Percentiles rank a stretch among this genome's conserved stretches.
phyloP scores from a whole-genome alignment of 208 protist genomes.

The Trichomonas tenax region DNA sequence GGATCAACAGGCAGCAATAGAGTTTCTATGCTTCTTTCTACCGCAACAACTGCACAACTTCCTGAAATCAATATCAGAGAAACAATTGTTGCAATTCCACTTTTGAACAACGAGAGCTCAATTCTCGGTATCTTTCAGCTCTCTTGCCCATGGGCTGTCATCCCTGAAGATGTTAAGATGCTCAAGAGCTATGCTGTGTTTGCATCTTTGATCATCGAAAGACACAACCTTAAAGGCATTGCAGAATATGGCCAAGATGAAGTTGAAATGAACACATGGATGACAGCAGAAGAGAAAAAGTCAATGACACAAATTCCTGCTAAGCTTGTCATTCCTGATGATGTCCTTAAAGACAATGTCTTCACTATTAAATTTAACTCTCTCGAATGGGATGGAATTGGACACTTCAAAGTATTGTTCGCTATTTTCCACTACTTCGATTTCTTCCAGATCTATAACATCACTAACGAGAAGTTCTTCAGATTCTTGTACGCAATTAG shows the following conservation, averaged over 20 bases:
- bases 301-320: neutral
- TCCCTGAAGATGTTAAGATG: neutral
- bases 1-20: neutral
- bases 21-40: neutral
- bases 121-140: neutral
- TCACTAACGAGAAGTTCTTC: neutral
- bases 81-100: neutral
- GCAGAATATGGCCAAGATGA: neutral
- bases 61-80: neutral
- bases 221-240: neutral
- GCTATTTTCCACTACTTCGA: constrained; percentile 16
- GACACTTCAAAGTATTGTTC: neutral
- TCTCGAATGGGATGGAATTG: neutral
- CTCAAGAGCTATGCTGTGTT: neutral
- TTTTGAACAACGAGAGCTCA: neutral
- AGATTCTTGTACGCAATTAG: constrained; percentile 19
- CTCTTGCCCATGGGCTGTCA: neutral
- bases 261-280: neutral
- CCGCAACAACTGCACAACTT: neutral
- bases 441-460: constrained; percentile 22
- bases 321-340: neutral
- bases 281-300: neutral
- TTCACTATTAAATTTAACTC: constrained; percentile 1
- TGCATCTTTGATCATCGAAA: neutral
- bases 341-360: neutral